phyloP scores from a whole-genome alignment of 2,329 filamentous ascomycete genomes.

The Botrytis paeoniae region DNA sequence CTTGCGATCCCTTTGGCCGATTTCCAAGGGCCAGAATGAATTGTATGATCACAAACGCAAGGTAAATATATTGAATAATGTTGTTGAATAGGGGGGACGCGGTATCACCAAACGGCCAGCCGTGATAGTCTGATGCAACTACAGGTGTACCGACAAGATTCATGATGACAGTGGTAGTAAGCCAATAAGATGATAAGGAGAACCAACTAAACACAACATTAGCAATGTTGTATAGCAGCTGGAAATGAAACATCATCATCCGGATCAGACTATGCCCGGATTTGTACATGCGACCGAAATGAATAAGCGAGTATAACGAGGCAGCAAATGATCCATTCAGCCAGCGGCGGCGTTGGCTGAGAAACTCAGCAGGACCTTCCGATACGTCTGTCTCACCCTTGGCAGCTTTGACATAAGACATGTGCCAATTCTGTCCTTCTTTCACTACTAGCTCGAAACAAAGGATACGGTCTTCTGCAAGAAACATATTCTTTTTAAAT shows the following conservation, averaged over 20 bases:
- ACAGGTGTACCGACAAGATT: constrained; percentile 81
- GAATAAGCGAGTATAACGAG: constrained; percentile 95
- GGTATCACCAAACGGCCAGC: constrained; percentile 85
- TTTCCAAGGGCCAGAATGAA: constrained; percentile 97
- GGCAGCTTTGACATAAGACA: constrained; percentile 97
- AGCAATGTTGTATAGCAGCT: constrained; percentile 91
- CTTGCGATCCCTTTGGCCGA: constrained; percentile 91
- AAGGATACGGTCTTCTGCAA: constrained; percentile 99
- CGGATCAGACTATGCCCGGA: constrained; percentile 94
- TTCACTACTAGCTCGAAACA: constrained; percentile 99
- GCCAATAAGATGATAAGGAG: constrained; percentile 83
- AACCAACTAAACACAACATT: constrained; percentile 93
- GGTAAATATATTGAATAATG: constrained; percentile 84
- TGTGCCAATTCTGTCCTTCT: constrained; percentile 97
- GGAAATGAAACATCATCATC: constrained; percentile 98
- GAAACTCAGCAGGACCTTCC: constrained; percentile 94
- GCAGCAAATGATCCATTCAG: constrained; percentile 98
- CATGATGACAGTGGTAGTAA: constrained; percentile 97
- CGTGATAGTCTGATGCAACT: constrained; percentile 50
- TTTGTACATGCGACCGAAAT: constrained; percentile 97
- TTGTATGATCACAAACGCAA: constrained; percentile 87
- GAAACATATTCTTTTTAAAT: constrained; percentile 99
- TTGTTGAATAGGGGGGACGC: constrained; percentile 90
- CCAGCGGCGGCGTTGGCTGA: constrained; percentile 97
- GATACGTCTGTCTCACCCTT: constrained; percentile 99